Base-by-base conservation (phyloP, 345 rosid genomes). In the Atalantia buxifolia region DNA sequence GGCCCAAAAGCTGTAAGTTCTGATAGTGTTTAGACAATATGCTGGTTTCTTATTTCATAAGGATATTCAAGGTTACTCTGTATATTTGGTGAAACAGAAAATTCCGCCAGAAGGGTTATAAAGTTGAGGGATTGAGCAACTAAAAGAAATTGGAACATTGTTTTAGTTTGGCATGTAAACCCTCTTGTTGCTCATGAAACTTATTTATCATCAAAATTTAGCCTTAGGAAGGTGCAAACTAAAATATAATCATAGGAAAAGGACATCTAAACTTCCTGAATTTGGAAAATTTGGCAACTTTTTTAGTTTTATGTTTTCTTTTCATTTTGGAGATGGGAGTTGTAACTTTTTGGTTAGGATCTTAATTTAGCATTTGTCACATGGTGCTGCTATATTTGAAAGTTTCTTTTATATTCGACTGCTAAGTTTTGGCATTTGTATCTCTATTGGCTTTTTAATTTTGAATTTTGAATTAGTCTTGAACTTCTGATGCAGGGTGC, bases 401-500 rank as follows among this genome's bases (percentile, higher is more conserved):
- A 21, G 1, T 73, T 56, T 76, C 63, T 45, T 75, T 28, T 30
- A 71, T 65, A 48, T 71, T 38, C 6, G 9, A 36, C 69, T 65
- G 42, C 69, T 50, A 33, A 7, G 12, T 30, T 62, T 21, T 69
- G 65, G 76, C 66, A 35, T 79, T 36, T 53, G 33, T 22, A 62
- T 31, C 70, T 33, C 56, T 60, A 53, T 57, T 21, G 53, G 61
- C 40, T 30, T 62, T 61, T 69, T 72, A 35, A 18, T 68, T 45
- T 73, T 73, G 6, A 53, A 66, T 10, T 68, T 83, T 66, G 10
- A 66, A 67, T 64, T 78, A 85, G 40, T 25, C 66, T 35, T 77
- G 21, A 75, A 75, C 33, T 55, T 75, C 18, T 30, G n/a, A 30
- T 82, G 87, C 89, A 92, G 99, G 99, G 99, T 71, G 99, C 97